These are phyloP conservation scores for Ustilago trichophora DNA, from an alignment of 1,284 basidiomycete genomes.

Conservation along the genomic window DNA sequence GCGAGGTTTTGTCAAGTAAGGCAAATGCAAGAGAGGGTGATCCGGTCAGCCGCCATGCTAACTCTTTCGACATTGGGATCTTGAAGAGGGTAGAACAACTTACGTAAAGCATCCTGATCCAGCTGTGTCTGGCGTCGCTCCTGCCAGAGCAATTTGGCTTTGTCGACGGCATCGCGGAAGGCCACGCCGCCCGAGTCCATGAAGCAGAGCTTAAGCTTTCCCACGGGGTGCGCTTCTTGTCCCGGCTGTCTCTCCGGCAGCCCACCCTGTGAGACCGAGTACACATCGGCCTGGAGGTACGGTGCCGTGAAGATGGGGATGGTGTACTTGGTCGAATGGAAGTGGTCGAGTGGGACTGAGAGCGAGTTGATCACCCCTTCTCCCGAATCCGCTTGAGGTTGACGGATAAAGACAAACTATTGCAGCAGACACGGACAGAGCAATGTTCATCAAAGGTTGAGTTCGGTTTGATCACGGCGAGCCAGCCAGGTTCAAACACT, in stretches of 20 bases:
- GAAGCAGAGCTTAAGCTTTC: constrained; percentile 56
- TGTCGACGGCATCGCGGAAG: constrained; percentile 52
- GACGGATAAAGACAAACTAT: constrained; percentile 51
- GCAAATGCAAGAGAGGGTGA: not conserved
- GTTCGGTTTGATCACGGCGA: no score
- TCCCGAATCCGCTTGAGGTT: constrained; percentile 16
- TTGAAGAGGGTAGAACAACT: constrained; percentile 2
- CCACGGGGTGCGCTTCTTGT: constrained; percentile 24
- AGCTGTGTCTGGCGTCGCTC: constrained; percentile 15
- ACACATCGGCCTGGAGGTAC: constrained; percentile 49
- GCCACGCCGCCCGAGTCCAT: constrained; percentile 49
- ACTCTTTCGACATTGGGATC: no score
- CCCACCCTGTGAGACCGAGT: constrained; percentile 51
- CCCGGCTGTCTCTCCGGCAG: constrained; percentile 44
- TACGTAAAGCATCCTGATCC: constrained; percentile 50
- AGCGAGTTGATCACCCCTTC: constrained; percentile 32
- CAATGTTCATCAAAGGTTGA: no score
- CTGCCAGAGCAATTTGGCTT: constrained; percentile 17
- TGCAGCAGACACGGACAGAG: not conserved
- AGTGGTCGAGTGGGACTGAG: constrained; percentile 49
- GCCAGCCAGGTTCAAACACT: no score
- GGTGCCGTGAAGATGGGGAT: constrained; percentile 58
- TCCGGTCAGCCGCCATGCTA: not conserved
- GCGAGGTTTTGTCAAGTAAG: not conserved
- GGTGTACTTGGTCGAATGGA: constrained; percentile 42